A percentile compares a stretch with the other conserved stretches of the same genome.
phyloP scores from a whole-genome alignment of 2,329 filamentous ascomycete genomes.

The Pochonia chlamydosporia region DNA sequence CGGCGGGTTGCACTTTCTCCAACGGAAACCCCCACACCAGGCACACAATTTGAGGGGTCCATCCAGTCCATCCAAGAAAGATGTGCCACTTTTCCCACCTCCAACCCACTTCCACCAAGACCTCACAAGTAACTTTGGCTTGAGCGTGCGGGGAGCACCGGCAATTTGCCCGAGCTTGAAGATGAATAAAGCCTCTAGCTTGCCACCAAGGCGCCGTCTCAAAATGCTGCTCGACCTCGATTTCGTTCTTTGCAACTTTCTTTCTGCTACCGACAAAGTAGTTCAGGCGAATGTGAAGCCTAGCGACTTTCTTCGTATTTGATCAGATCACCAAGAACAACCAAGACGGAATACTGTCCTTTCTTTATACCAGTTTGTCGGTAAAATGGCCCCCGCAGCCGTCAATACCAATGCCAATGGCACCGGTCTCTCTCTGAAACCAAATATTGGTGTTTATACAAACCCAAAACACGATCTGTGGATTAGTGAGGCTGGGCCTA shows the following conservation, averaged over 20 bases:
- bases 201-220: neutral
- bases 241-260: neutral
- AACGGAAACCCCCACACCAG: too few species aligned
- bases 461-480: slow-evolving; percentile 90
- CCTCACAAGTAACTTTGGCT: neutral
- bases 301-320: neutral
- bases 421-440: slow-evolving; percentile 44
- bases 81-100: neutral
- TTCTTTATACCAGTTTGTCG: neutral
- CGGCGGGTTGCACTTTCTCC: neutral
- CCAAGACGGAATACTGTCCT: neutral
- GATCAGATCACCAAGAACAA: neutral
- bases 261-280: neutral
- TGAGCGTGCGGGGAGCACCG: neutral
- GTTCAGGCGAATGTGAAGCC: neutral
- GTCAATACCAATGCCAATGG: slow-evolving; percentile 5
- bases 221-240: neutral
- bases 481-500: slow-evolving; percentile 74
- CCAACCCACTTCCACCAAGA: neutral
- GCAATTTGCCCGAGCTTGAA: neutral
- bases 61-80: too few species aligned
- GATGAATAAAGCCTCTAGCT: neutral
- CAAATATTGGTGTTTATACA: slow-evolving; percentile 94
- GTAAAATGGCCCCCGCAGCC: slow-evolving; percentile 4
- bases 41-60: too few species aligned